These are phyloP conservation scores for Boletus insuetus DNA, from an alignment of 768 basidiomycete genomes.

Conservation along the genomic window DNA sequence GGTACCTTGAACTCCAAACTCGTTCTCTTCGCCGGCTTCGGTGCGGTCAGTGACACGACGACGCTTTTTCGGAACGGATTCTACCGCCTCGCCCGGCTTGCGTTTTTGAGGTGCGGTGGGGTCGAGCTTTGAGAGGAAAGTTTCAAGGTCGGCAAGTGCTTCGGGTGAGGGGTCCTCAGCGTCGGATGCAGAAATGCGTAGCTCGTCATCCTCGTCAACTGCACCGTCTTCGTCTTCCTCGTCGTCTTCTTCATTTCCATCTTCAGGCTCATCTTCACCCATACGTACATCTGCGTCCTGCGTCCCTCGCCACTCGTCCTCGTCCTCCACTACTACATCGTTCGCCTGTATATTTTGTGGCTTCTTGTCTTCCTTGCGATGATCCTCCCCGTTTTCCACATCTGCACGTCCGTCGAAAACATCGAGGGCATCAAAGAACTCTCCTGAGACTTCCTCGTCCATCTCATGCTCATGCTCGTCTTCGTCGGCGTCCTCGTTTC, in stretches of 20 bases:
- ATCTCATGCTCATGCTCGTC: constrained; percentile 43
- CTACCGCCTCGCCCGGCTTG: constrained; percentile 23
- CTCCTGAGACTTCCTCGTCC: constrained; percentile 47
- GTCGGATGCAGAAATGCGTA: constrained; percentile 45
- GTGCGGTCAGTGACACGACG: constrained; percentile 64
- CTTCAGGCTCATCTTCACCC: constrained; percentile 37
- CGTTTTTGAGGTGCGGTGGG: constrained; percentile 59
- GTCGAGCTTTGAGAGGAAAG: constrained; percentile 69
- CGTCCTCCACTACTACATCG: constrained; percentile 45
- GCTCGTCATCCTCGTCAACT: constrained; percentile 39
- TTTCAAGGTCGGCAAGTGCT: constrained; percentile 67
- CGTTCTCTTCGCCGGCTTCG: constrained; percentile 77
- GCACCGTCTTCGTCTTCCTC: constrained; percentile 29
- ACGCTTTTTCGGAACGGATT: constrained; percentile 47
- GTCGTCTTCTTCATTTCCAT: constrained; percentile 31
- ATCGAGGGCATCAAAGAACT: constrained; percentile 64
- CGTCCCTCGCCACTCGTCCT: constrained; percentile 27
- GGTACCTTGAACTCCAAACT: constrained; percentile 65
- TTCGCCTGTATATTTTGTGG: constrained; percentile 45
- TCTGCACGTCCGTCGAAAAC: constrained; percentile 63
- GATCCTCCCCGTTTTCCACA: constrained; percentile 11
- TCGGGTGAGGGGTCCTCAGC: constrained; percentile 50
- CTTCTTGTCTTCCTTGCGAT: constrained; percentile 12
- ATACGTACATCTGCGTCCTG: constrained; percentile 29
- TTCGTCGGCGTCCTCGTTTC: constrained; percentile 31